Base-by-base conservation (phyloP, 2,329 filamentous ascomycete species). In the Penicillium oxalicum region DNA sequence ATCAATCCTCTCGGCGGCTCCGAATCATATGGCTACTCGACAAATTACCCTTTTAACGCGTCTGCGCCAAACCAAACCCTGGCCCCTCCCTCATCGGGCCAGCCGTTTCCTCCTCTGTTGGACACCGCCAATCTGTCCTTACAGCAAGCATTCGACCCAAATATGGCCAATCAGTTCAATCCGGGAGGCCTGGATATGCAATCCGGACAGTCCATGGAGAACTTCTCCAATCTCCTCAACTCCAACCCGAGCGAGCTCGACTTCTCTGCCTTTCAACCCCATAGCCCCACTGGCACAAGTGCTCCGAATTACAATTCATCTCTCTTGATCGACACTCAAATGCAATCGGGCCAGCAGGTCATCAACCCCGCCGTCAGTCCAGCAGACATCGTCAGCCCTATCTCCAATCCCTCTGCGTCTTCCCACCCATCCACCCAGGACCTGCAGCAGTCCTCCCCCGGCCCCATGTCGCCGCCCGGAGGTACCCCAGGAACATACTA, bases 361-460 rank as follows among this genome's bases (percentile, higher is more conserved):
- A 61, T 72, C 41, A 70, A 68, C 49, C 72, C 70, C 48, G 67
- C 66, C 7, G 63, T 76, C 51, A 75, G 75, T 48, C 73, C 73
- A 4, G 73, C 70, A 33, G 73, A 76, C 49, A 59, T 76, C 36
- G 67, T 70, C 53, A 72, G 70, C 53, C 70, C 70, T 46, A 68
- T 74, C 44, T 71, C 67, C 57, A 79, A 70, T 68, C 74, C 65
- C 61, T 76, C 79, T 24, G 77, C 77, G 9, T 78, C 80, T 48
- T 78, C 80, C 12, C 78, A 80, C 54, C 71, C 81, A 34, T 71
- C 82, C 41, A 73, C 76, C 40, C 77, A 78, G 37, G 74, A 77
- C 13, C 60, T 57, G 41, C 71, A 82, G 61, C 74, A 75, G 53
- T 74, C 76, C 18, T 79, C 78, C 32, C 74, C 72, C 24, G 75